Evolutionary conservation across 2,329 filamentous ascomycete species (phyloP), one percentile per base, ranked within the genome.

Genomic region (Fonsecaea erecta): DNA sequence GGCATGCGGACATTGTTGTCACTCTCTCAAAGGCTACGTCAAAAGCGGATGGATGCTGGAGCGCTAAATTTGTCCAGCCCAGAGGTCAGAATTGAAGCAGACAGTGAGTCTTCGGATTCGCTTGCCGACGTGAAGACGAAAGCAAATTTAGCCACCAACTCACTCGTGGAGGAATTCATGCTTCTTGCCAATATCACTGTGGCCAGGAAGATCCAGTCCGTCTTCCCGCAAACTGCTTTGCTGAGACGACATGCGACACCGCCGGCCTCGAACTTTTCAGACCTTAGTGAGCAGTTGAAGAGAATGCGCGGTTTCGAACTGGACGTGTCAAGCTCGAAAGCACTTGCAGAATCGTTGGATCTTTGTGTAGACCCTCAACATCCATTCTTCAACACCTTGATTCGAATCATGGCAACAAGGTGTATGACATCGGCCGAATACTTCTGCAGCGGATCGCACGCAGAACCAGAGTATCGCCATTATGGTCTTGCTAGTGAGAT

Each of bases 361-460:
- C 82, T 80, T 35, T 99, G 95, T 76, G 84, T 90, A 54, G 93
- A 97, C 74, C 79, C 88, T 0, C 76, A 82, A 9, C 91, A 98
- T 73, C 92, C 94, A 30, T 99, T 97, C 82, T 98, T 99, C 86
- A 99, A 99, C 84, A 99, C 94, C 1, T 87, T 99, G 26, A 90
- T 99, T 72, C 92, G 95, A 75, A 97, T 99, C 79, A 91, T 99
- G 82, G 95, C 95, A 9, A 99, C 95, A 8, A 90, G 95, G 24
- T 99, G 95, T 85, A 99, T 99, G 95, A 97, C 97, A 84, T 95
- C 92, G 60, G 95, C 95, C 68, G 95, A 99, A 79, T 99, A 99
- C 80, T 99, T 99, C 80, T 95, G 91, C 80, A 91, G 94, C 0
- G 95, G 95, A 66, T 93, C 93, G 6, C 93, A 97, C 76, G 88